Evolutionary conservation across 176 grass and related monocot species (phyloP).

Genomic region (Oryza australiensis): DNA sequence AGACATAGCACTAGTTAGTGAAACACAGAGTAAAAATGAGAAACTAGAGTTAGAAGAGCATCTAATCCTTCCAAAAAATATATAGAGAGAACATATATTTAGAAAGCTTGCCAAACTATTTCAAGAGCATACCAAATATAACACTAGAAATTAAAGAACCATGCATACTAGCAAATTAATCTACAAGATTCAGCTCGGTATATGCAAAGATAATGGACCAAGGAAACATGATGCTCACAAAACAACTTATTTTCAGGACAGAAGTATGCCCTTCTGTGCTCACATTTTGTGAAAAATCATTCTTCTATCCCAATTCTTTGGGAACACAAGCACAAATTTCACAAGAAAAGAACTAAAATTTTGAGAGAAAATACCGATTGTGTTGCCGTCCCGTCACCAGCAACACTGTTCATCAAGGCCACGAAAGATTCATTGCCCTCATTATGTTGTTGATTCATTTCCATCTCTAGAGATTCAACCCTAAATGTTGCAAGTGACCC

Average conservation of each 20-base stretch:
- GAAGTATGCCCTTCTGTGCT: background rate
- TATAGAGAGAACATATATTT: background rate
- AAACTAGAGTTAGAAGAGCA: background rate
- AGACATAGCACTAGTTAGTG: background rate
- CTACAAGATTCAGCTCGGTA: background rate
- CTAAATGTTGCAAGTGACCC: background rate
- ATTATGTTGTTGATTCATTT: background rate
- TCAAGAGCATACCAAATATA: background rate
- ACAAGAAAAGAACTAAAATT: background rate
- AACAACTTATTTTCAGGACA: background rate
- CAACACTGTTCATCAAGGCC: background rate
- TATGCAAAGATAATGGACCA: background rate
- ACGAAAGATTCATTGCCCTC: background rate
- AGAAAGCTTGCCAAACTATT: background rate
- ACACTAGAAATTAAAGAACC: background rate
- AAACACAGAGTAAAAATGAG: background rate
- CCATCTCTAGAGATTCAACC: background rate
- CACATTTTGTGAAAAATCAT: background rate
- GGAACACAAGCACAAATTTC: background rate
- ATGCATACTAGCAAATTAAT: background rate
- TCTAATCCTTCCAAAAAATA: background rate
- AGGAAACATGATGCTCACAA: background rate
- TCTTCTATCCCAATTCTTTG: background rate
- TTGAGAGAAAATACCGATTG: conserved; percentile 1
- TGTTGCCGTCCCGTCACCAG: background rate